Conservation (phyloP, 2,329 filamentous ascomycete genomes). For the Cladophialophora psammophila region DNA sequence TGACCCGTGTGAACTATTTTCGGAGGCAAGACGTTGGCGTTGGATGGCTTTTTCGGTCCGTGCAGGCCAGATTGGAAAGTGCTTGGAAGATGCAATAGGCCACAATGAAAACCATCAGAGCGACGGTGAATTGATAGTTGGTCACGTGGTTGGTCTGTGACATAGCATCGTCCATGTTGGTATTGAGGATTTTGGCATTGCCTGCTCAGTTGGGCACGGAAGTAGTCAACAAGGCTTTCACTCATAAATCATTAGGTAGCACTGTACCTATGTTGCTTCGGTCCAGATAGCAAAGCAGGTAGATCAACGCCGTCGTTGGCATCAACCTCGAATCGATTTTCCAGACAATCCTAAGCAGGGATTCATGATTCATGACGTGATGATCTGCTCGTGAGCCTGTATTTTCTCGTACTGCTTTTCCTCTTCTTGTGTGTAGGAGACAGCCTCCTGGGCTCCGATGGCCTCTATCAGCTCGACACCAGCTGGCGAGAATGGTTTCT, state of each 20-base stretch:
- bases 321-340: constrained; percentile 20
- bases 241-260: background rate
- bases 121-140: constrained; percentile 58
- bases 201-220: constrained; percentile 7
- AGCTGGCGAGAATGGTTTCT: background rate
- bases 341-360: constrained; percentile 2
- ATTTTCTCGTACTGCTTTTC: background rate
- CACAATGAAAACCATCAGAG: constrained; percentile 63
- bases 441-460: constrained; percentile 4
- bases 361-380: background rate
- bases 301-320: constrained; percentile 36
- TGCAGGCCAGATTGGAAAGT: constrained; percentile 47
- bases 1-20: constrained; percentile 17
- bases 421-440: constrained; percentile 11
- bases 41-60: constrained; percentile 34
- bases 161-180: constrained; percentile 47
- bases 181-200: constrained; percentile 53
- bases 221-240: constrained; percentile 36
- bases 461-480: constrained; percentile 9
- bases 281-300: constrained; percentile 47
- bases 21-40: constrained; percentile 12
- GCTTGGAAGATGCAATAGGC: constrained; percentile 62
- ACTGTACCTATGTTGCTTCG: constrained; percentile 44
- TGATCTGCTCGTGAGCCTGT: background rate
- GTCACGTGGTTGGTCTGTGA: constrained; percentile 44